Percentiles rank a stretch among this genome's conserved stretches.
Conservation (phyloP, 1,284 basidiomycete genomes). For the Ustilago hordei region DNA sequence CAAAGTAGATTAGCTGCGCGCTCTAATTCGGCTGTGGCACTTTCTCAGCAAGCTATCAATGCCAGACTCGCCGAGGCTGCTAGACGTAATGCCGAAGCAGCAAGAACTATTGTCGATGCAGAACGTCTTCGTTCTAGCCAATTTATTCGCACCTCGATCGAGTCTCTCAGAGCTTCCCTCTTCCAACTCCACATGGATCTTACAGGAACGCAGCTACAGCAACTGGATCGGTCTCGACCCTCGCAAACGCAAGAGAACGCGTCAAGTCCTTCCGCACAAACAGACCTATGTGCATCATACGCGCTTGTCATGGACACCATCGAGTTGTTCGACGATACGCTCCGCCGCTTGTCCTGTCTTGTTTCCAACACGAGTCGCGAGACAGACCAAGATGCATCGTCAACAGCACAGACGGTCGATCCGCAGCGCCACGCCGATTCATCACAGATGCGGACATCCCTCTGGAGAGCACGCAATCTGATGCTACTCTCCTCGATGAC, state of each 20-base stretch:
- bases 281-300: constrained; percentile 22
- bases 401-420: neutral
- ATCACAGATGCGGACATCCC: constrained; percentile 31
- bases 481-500: constrained; percentile 35
- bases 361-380: constrained; percentile 18
- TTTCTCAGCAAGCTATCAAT: constrained; percentile 23
- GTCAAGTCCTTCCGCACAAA: neutral
- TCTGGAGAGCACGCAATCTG: constrained; percentile 39
- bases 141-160: constrained; percentile 38
- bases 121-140: constrained; percentile 36
- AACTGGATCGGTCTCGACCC: neutral
- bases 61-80: constrained; percentile 29
- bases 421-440: constrained; percentile 21
- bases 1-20: constrained; percentile 5
- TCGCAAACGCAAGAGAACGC: neutral
- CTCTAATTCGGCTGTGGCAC: neutral
- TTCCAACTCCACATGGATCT: constrained; percentile 39
- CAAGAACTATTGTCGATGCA: constrained; percentile 29
- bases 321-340: constrained; percentile 42
- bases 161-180: constrained; percentile 39
- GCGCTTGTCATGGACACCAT: constrained; percentile 44
- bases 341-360: constrained; percentile 35
- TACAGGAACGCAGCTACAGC: constrained; percentile 34
- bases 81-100: constrained; percentile 37
- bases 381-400: neutral